Evolutionary conservation across 225 moss, liverwort and hornwort species (phyloP).

Genomic region (Bryum argenteum): DNA sequence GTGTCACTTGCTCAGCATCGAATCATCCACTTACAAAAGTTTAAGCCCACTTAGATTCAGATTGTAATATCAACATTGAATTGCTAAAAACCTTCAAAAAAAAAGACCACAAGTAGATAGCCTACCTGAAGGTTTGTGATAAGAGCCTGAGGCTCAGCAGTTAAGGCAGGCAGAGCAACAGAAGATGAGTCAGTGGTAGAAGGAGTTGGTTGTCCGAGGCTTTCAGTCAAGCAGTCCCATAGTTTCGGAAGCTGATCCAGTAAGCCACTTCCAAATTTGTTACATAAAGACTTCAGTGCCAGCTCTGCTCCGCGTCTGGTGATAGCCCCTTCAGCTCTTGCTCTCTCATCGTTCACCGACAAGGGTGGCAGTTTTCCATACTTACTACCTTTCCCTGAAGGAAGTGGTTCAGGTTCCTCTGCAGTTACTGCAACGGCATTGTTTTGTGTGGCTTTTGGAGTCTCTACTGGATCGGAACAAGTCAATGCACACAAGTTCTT

Average conservation of each 20-base stretch:
- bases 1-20: slow-evolving; percentile 9
- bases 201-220: slow-evolving; percentile 59
- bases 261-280: slow-evolving; percentile 70
- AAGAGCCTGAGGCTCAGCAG: slow-evolving; percentile 75
- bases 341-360: slow-evolving; percentile 66
- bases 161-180: slow-evolving; percentile 57
- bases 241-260: slow-evolving; percentile 85
- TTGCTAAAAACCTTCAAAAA: neutral
- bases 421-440: slow-evolving; percentile 52
- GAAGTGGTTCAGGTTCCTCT: slow-evolving; percentile 48
- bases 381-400: slow-evolving; percentile 50
- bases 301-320: slow-evolving; percentile 86
- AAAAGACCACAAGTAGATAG: neutral
- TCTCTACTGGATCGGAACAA: slow-evolving; percentile 84
- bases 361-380: slow-evolving; percentile 56
- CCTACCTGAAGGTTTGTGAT: slow-evolving; percentile 84
- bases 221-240: slow-evolving; percentile 94
- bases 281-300: slow-evolving; percentile 71
- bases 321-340: slow-evolving; percentile 78
- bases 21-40: neutral
- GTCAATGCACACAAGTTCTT: slow-evolving; percentile 78
- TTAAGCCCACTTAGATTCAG: neutral
- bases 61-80: neutral
- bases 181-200: slow-evolving; percentile 33
- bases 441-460: slow-evolving; percentile 68